These are phyloP conservation scores for Mycena pura DNA, from an alignment of 768 basidiomycete species.

Conservation along the genomic window DNA sequence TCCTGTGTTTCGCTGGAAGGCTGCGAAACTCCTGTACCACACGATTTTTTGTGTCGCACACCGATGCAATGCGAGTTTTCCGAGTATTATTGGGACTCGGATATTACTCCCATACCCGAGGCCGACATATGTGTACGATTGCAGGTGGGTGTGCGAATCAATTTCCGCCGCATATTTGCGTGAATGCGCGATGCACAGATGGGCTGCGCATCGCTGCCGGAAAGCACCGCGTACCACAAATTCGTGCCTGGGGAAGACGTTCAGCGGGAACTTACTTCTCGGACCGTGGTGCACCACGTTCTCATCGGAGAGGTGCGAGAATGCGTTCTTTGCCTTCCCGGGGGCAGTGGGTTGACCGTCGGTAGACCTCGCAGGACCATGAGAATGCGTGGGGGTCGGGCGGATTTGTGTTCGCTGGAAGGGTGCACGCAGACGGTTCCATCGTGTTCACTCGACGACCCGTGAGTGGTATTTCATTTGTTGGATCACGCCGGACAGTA, in stretches of 20 bases:
- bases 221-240: conserved; percentile 35
- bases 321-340: conserved; percentile 20
- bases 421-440: conserved; percentile 63
- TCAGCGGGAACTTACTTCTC: conserved; percentile 6
- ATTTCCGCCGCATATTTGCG: too few species aligned
- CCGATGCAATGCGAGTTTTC: conserved; percentile 58
- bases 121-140: too few species aligned
- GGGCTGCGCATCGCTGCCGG: conserved; percentile 24
- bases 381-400: conserved; percentile 65
- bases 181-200: too few species aligned
- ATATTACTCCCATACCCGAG: too few species aligned
- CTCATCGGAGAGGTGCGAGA: conserved; percentile 50
- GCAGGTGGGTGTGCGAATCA: too few species aligned
- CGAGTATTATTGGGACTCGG: conserved; percentile 54
- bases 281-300: conserved; percentile 38
- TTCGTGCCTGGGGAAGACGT: conserved; percentile 12
- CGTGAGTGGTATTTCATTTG: conserved; percentile 45
- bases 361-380: conserved; percentile 58
- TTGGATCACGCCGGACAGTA: background rate
- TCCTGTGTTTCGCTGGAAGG: conserved; percentile 13
- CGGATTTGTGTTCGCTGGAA: conserved; percentile 64
- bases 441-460: conserved; percentile 68
- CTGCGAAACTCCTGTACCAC: conserved; percentile 9
- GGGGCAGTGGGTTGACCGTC: background rate
- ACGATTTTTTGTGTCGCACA: conserved; percentile 49